These are phyloP conservation scores for Trichoderma koningiopsis DNA, from an alignment of 2,329 filamentous ascomycete genomes.

Conservation along the genomic window DNA sequence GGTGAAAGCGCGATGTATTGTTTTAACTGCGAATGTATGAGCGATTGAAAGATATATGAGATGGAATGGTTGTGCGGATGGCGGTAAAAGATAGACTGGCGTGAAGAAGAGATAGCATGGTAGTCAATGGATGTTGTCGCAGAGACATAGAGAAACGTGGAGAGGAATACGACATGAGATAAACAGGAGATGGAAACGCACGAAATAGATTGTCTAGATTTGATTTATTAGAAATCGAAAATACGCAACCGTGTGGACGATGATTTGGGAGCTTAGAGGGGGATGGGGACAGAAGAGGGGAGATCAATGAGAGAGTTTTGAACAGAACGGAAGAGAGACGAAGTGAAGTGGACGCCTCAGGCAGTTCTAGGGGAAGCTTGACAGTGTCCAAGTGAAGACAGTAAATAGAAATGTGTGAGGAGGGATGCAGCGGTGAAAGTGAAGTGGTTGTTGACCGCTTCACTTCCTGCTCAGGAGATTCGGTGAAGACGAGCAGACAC, in stretches of 20 bases:
- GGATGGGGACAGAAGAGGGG: not conserved
- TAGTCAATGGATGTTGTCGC: not conserved
- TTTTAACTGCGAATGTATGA: not conserved
- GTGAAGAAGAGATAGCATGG: not conserved
- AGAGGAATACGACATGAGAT: not conserved
- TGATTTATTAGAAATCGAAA: not conserved
- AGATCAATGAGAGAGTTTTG: too few relatives aligned
- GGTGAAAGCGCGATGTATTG: slow-evolving; percentile 29
- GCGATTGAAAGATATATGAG: not conserved
- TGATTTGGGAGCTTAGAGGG: not conserved
- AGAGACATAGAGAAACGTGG: too few relatives aligned
- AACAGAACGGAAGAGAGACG: not conserved
- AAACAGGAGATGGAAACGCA: not conserved
- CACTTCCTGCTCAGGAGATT: not conserved
- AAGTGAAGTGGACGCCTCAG: not conserved
- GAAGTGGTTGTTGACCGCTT: not conserved
- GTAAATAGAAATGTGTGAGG: not conserved
- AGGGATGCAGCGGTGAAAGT: not conserved
- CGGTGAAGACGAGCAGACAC: not conserved
- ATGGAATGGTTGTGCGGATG: not conserved
- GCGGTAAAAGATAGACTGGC: not conserved
- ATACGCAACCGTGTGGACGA: not conserved
- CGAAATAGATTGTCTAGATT: not conserved
- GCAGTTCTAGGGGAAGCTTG: not conserved
- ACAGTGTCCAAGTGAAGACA: not conserved